Percentiles rank a stretch among this genome's conserved stretches.
Evolutionary conservation across 306 rosid species (phyloP).

Genomic region (Carpinus fangiana): DNA sequence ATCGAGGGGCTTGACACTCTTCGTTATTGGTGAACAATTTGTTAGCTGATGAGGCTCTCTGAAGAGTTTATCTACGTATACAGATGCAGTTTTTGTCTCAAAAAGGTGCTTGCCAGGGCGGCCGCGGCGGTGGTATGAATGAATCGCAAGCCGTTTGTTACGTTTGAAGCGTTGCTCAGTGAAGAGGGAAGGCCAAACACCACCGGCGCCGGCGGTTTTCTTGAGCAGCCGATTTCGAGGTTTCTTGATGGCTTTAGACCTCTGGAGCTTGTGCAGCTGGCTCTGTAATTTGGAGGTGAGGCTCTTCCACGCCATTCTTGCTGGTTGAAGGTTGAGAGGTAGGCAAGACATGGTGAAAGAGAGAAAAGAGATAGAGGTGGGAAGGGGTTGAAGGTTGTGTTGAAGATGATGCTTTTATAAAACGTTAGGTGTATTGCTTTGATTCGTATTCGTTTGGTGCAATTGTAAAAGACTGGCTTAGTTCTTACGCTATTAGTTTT

Average conservation of each 20-base stretch:
- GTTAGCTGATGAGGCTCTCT: conserved; percentile 37
- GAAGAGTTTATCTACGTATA: conserved; percentile 65
- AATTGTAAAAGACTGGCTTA: conserved; percentile 12
- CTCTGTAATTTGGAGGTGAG: conserved; percentile 51
- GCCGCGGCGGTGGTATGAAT: not conserved
- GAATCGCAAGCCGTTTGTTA: conserved; percentile 18
- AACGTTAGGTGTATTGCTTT: no score
- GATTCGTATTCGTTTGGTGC: not conserved
- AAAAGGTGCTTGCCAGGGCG: not conserved
- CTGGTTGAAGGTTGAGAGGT: conserved; percentile 50
- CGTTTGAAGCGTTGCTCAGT: conserved; percentile 24
- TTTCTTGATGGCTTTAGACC: conserved; percentile 51
- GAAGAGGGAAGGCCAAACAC: conserved; percentile 21
- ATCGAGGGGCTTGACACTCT: conserved; percentile 6
- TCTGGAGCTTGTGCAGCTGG: conserved; percentile 49
- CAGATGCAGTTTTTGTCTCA: conserved; percentile 37
- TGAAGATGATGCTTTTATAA: no score
- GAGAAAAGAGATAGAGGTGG: not conserved
- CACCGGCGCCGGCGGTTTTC: not conserved
- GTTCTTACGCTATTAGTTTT: conserved; percentile 12
- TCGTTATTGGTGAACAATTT: not conserved
- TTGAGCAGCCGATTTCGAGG: conserved; percentile 26
- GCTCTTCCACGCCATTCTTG: conserved; percentile 64
- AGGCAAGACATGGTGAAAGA: conserved; percentile 47
- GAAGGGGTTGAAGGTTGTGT: no score